These are phyloP conservation scores for Pseudogymnoascus sp. DNA, from an alignment of 2,329 filamentous ascomycete genomes.

Conservation along the genomic window DNA sequence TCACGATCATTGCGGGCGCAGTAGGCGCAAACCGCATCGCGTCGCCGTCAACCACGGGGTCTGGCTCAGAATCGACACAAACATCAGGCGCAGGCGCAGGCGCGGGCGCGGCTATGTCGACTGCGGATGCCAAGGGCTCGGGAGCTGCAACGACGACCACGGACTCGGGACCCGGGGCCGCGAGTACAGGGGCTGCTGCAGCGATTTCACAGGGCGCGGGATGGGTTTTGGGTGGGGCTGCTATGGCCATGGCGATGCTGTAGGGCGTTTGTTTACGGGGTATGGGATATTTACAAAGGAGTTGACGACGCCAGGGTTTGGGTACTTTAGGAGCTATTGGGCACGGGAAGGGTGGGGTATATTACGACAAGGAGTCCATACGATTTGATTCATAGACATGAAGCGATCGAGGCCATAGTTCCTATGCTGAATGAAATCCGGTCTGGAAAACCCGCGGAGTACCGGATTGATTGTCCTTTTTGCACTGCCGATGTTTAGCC, in stretches of 20 bases:
- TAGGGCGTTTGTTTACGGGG: neutral
- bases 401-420: neutral
- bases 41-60: neutral
- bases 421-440: neutral
- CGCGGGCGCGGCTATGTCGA: constrained; percentile 13
- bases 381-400: neutral
- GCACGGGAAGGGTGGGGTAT: neutral
- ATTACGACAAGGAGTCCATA: neutral
- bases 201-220: constrained; percentile 14
- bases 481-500: neutral
- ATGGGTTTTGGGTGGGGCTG: constrained; percentile 21
- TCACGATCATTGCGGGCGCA: constrained; percentile 18
- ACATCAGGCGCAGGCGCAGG: constrained; percentile 9
- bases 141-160: neutral
- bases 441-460: neutral
- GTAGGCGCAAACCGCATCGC: neutral
- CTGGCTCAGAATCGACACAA: neutral
- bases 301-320: neutral
- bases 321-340: neutral
- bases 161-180: constrained; percentile 1
- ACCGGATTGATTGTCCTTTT: neutral
- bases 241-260: constrained; percentile 17
- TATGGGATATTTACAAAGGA: neutral
- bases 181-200: constrained; percentile 15
- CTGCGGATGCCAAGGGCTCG: neutral